Conservation (phyloP, 2,329 filamentous ascomycete genomes). For the Colletotrichum gigasporum region DNA sequence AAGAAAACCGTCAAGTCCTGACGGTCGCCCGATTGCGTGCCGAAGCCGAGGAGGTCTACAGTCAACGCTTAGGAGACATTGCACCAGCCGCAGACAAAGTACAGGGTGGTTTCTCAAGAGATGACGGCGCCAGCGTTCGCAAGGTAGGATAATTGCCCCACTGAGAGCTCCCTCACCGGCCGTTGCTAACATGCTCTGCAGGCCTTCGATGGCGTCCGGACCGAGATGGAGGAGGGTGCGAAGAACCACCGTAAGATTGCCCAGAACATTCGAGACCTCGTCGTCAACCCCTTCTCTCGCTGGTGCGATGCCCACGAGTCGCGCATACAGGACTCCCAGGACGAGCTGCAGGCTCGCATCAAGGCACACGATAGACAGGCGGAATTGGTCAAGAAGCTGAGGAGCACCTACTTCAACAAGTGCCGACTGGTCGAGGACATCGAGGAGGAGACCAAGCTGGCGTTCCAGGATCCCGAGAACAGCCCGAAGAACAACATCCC, state of each 20-base stretch:
- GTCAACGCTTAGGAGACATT: constrained; percentile 82
- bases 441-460: constrained; percentile 98
- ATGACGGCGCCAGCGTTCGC: constrained; percentile 94
- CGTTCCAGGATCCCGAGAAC: constrained; percentile 85
- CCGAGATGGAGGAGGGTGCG: constrained; percentile 90
- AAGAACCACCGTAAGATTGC: constrained; percentile 95
- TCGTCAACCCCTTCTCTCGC: constrained; percentile 90
- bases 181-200: constrained; percentile 47
- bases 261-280: constrained; percentile 93
- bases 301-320: constrained; percentile 97
- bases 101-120: constrained; percentile 82
- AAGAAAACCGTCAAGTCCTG: constrained; percentile 94
- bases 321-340: constrained; percentile 92
- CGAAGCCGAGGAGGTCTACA: constrained; percentile 93
- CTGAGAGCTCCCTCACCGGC: background rate
- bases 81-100: constrained; percentile 84
- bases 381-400: constrained; percentile 89
- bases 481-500: constrained; percentile 77
- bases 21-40: constrained; percentile 93
- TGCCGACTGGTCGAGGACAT: constrained; percentile 95
- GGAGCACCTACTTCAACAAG: constrained; percentile 98
- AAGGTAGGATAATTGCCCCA: constrained; percentile 59
- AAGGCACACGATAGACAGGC: constrained; percentile 94
- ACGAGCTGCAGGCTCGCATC: constrained; percentile 89
- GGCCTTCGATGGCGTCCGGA: constrained; percentile 94